These are phyloP conservation scores for Ophiocordyceps robertsii DNA, from an alignment of 2,329 filamentous ascomycete genomes.

Conservation along the genomic window DNA sequence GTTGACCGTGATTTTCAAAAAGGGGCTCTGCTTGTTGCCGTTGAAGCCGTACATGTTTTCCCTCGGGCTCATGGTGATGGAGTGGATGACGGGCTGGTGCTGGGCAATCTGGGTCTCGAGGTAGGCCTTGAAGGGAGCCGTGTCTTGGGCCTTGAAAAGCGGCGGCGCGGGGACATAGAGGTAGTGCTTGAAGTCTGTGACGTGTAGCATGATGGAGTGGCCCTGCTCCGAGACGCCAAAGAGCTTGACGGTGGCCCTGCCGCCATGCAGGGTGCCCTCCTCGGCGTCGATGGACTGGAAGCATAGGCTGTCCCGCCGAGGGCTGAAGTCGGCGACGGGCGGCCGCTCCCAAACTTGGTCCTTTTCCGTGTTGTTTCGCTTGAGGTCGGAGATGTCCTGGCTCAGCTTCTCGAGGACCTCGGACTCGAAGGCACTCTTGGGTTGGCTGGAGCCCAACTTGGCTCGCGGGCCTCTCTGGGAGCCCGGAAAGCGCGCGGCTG, in stretches of 20 bases:
- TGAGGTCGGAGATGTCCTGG: constrained; percentile 78
- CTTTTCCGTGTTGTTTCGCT: constrained; percentile 77
- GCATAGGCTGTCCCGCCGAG: constrained; percentile 54
- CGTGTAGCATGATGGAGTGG: constrained; percentile 87
- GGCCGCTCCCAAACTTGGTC: constrained; percentile 81
- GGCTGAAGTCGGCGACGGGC: constrained; percentile 35
- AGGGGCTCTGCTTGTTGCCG: constrained; percentile 82
- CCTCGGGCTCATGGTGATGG: constrained; percentile 67
- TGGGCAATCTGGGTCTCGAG: constrained; percentile 70
- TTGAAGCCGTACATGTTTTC: constrained; percentile 93
- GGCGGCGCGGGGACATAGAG: constrained; percentile 84
- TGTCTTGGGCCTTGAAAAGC: constrained; percentile 66
- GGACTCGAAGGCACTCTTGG: constrained; percentile 84
- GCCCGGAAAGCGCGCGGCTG: constrained; percentile 43
- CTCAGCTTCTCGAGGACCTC: constrained; percentile 93
- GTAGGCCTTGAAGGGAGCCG: constrained; percentile 62
- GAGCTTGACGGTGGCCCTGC: constrained; percentile 68
- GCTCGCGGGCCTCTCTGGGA: constrained; percentile 49
- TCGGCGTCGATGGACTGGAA: constrained; percentile 96
- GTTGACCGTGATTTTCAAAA: constrained; percentile 83
- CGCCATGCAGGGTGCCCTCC: constrained; percentile 70
- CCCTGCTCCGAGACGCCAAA: constrained; percentile 80
- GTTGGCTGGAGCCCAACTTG: constrained; percentile 57
- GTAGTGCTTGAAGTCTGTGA: constrained; percentile 93
- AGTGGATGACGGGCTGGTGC: constrained; percentile 61